These are phyloP conservation scores for Tylopilus rubrobrunneus DNA, from an alignment of 768 basidiomycete genomes.

Conservation along the genomic window DNA sequence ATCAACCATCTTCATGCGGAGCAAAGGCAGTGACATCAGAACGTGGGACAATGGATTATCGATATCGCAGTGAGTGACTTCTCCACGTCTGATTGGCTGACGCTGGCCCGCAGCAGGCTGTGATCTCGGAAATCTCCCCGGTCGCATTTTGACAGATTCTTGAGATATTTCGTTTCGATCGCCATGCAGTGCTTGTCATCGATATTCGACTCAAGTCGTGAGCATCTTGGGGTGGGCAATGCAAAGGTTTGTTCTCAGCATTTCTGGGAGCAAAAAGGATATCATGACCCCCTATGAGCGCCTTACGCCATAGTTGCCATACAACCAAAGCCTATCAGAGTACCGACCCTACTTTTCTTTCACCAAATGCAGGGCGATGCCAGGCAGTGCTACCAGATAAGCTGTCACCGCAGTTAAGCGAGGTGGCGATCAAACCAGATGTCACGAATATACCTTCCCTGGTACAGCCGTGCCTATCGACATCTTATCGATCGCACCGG, in stretches of 20 bases:
- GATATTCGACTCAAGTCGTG: background rate
- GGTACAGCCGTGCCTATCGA: constrained; percentile 12
- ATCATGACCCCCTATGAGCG: background rate
- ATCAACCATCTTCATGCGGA: background rate
- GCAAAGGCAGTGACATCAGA: background rate
- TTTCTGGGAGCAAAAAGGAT: background rate
- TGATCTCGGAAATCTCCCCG: background rate
- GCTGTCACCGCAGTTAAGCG: background rate
- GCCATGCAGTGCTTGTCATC: background rate
- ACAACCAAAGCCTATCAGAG: background rate
- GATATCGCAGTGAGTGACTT: background rate
- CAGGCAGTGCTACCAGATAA: background rate
- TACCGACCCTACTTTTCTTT: background rate
- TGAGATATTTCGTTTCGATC: background rate
- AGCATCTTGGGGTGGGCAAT: no score
- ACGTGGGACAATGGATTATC: background rate
- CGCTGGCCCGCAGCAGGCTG: background rate
- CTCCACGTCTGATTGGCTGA: constrained; percentile 4
- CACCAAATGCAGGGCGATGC: background rate
- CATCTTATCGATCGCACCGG: constrained; percentile 15
- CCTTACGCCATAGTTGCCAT: background rate
- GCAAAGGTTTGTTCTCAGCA: background rate
- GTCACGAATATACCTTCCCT: no score
- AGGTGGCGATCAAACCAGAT: background rate
- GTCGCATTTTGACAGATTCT: constrained; percentile 10